These are phyloP conservation scores for Kwoniella bestiolae DNA, from an alignment of 768 basidiomycete genomes.

Conservation along the genomic window DNA sequence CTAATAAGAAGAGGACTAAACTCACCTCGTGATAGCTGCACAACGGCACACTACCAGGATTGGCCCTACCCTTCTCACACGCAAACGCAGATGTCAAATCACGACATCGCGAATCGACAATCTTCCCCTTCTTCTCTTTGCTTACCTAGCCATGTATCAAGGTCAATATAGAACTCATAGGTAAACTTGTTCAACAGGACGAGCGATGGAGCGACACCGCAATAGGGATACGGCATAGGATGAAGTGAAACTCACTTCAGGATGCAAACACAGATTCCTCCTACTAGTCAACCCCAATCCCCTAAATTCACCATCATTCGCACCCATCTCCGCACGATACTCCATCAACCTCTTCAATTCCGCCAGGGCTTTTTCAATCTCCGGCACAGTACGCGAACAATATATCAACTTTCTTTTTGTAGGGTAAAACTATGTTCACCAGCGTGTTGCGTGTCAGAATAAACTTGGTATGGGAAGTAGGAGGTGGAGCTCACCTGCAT, in stretches of 20 bases:
- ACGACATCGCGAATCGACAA: slow-evolving; percentile 94
- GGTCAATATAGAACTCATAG: not conserved
- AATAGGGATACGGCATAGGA: not conserved
- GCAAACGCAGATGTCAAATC: slow-evolving; percentile 85
- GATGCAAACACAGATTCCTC: slow-evolving; percentile 95
- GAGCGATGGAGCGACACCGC: not conserved
- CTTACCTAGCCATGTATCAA: slow-evolving; percentile 66
- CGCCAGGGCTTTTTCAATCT: slow-evolving; percentile 96
- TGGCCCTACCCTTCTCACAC: slow-evolving; percentile 78
- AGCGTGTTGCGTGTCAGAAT: too few species aligned
- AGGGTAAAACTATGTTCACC: slow-evolving; percentile 73
- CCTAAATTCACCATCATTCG: slow-evolving; percentile 78
- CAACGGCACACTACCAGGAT: slow-evolving; percentile 87
- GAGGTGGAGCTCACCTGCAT: slow-evolving; percentile 71
- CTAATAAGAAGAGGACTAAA: too few species aligned
- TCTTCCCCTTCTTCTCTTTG: slow-evolving; percentile 97
- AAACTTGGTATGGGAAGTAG: too few species aligned
- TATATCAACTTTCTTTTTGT: slow-evolving; percentile 93
- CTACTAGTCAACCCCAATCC: slow-evolving; percentile 93
- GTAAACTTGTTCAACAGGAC: not conserved
- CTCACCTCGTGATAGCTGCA: slow-evolving; percentile 95
- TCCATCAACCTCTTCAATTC: slow-evolving; percentile 92
- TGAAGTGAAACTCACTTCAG: slow-evolving; percentile 69
- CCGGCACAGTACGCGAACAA: slow-evolving; percentile 98
- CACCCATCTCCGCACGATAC: slow-evolving; percentile 70